Conservation (phyloP, 345 rosid genomes). For the Gossypium arboreum region DNA sequence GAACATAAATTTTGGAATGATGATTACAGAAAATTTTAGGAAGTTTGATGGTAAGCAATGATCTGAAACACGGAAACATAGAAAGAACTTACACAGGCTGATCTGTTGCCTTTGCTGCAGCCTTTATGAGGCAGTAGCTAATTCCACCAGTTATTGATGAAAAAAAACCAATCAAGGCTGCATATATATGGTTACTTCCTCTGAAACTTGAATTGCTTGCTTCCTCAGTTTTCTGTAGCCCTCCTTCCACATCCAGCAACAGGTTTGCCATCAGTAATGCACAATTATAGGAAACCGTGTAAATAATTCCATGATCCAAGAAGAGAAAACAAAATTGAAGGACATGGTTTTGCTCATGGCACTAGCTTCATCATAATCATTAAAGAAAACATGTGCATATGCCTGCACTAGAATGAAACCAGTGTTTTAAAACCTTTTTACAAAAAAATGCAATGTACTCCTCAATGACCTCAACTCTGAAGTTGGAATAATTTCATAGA, state of each 20-base stretch:
- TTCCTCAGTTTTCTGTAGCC: constrained; percentile 29
- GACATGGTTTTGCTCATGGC: neutral
- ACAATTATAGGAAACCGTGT: neutral
- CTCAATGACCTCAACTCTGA: neutral
- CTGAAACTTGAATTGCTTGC: constrained; percentile 16
- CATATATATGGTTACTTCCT: constrained; percentile 46
- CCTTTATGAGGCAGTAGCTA: constrained; percentile 70
- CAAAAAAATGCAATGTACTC: neutral
- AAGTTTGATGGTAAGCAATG: constrained; percentile 1
- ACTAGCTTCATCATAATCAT: neutral
- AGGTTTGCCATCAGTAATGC: neutral
- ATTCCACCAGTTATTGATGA: constrained; percentile 82
- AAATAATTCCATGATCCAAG: neutral
- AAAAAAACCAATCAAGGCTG: constrained; percentile 56
- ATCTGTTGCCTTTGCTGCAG: constrained; percentile 80
- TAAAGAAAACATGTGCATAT: neutral
- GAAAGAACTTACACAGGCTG: constrained; percentile 68
- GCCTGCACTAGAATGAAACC: neutral
- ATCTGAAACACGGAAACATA: neutral
- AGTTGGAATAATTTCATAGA: neutral
- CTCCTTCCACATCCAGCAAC: constrained; percentile 27
- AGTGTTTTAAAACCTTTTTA: neutral
- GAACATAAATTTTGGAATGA: neutral
- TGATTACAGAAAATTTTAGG: neutral
- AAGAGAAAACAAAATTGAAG: neutral